Percentiles rank a stretch among this genome's conserved stretches.
phyloP scores from a whole-genome alignment of 768 basidiomycete genomes.

The Phallus indusiatus region DNA sequence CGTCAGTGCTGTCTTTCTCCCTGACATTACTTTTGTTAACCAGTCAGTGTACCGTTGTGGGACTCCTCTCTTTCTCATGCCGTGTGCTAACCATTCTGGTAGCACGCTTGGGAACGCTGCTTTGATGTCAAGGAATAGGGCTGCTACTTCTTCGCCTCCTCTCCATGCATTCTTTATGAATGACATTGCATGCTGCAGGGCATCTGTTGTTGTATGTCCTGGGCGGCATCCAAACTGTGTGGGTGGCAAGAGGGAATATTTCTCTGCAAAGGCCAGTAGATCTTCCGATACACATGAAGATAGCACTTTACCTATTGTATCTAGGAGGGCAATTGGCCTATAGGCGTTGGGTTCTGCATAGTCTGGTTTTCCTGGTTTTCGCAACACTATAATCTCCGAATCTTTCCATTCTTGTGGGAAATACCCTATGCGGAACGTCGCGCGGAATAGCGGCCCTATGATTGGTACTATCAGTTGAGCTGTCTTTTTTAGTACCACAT shows the following conservation, averaged over 20 bases:
- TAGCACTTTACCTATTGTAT: constrained; percentile 23
- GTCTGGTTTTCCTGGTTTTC: constrained; percentile 2
- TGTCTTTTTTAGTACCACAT: background rate
- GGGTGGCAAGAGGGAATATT: constrained; percentile 13
- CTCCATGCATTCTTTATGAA: constrained; percentile 28
- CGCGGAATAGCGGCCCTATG: background rate
- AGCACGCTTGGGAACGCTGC: constrained; percentile 21
- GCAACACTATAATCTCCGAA: background rate
- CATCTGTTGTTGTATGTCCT: constrained; percentile 21
- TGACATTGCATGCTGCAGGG: constrained; percentile 22
- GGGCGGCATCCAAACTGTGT: constrained; percentile 25
- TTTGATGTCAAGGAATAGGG: constrained; percentile 23
- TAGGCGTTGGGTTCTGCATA: constrained; percentile 31
- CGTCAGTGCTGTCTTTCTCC: background rate
- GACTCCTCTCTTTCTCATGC: background rate
- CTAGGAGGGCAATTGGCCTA: constrained; percentile 21
- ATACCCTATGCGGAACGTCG: background rate
- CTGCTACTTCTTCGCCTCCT: constrained; percentile 15
- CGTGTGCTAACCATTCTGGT: constrained; percentile 9
- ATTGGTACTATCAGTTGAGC: background rate
- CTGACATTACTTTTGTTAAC: background rate
- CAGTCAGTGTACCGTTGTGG: background rate
- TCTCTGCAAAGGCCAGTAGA: constrained; percentile 20
- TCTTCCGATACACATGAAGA: constrained; percentile 16
- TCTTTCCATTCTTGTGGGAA: background rate